A percentile compares a stretch with the other conserved stretches of the same genome.
Evolutionary conservation across 2,329 filamentous ascomycete genomes (phyloP).

Genomic region (Boeremia exigua): DNA sequence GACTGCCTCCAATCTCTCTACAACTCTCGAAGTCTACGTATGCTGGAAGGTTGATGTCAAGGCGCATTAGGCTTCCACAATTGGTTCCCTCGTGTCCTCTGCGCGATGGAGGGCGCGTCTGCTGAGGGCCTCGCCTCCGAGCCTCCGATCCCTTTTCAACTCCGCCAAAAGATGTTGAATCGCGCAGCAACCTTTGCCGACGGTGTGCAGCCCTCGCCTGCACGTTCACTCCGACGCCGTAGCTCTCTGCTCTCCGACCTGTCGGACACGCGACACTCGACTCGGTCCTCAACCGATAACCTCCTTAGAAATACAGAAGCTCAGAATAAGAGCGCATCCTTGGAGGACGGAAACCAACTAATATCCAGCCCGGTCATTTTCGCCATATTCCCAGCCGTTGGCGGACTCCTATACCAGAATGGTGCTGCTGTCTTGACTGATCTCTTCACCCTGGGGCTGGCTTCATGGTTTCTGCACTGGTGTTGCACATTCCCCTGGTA

Average conservation of each 20-base stretch:
- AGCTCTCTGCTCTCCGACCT: constrained; percentile 82
- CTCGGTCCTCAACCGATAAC: constrained; percentile 72
- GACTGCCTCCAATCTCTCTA: not conserved
- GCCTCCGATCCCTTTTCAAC: constrained; percentile 35
- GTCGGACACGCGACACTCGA: constrained; percentile 70
- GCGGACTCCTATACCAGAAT: constrained; percentile 82
- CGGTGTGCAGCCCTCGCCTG: constrained; percentile 30
- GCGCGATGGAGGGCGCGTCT: constrained; percentile 32
- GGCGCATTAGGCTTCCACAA: constrained; percentile 12
- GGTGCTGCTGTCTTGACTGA: constrained; percentile 85
- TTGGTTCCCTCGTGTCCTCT: constrained; percentile 8
- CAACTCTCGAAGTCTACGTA: not conserved
- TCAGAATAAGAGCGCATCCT: constrained; percentile 42
- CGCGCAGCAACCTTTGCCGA: constrained; percentile 45
- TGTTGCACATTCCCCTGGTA: constrained; percentile 89
- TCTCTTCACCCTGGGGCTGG: constrained; percentile 77
- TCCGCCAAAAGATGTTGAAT: constrained; percentile 46
- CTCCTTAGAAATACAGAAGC: constrained; percentile 54
- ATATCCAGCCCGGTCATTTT: constrained; percentile 82
- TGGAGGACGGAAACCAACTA: constrained; percentile 69
- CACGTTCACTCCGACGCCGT: constrained; percentile 59
- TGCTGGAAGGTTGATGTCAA: constrained; percentile 17
- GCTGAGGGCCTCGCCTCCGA: constrained; percentile 25
- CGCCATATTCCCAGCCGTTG: constrained; percentile 84
- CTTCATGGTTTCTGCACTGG: constrained; percentile 90